Evolutionary conservation across 768 basidiomycete species (phyloP).

Genomic region (Lenzites betulinus): DNA sequence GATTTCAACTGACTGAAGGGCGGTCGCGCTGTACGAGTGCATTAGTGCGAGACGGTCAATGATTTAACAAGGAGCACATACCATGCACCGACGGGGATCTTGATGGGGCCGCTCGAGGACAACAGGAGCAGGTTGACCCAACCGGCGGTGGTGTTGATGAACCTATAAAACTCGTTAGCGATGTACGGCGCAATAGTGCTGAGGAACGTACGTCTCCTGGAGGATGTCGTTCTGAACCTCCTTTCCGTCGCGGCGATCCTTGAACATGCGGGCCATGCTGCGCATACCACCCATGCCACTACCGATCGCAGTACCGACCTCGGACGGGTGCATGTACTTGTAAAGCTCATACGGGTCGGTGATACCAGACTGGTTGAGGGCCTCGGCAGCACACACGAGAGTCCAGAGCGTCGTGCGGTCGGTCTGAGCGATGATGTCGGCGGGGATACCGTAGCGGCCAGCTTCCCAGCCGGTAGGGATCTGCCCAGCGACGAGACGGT

Average conservation of each 20-base stretch:
- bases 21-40: constrained; percentile 72
- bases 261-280: constrained; percentile 96
- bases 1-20: constrained; percentile 96
- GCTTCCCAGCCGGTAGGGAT: constrained; percentile 98
- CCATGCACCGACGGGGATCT: constrained; percentile 99
- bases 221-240: constrained; percentile 98
- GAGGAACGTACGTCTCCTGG: constrained; percentile 84
- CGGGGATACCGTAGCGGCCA: constrained; percentile 94
- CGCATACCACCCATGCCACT: constrained; percentile 98
- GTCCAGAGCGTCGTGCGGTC: constrained; percentile 96
- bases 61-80: constrained; percentile 38
- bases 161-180: constrained; percentile 47
- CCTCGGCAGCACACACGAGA: constrained; percentile 90
- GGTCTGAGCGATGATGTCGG: constrained; percentile 92
- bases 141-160: constrained; percentile 98
- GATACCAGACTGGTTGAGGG: constrained; percentile 94
- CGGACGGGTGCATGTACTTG: constrained; percentile 94
- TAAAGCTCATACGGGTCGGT: constrained; percentile 98
- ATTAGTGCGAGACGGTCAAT: constrained; percentile 6
- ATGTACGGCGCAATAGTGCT: neutral
- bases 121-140: constrained; percentile 95
- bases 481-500: constrained; percentile 92
- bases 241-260: constrained; percentile 96
- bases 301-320: constrained; percentile 91
- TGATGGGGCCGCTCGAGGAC: constrained; percentile 97